Percentiles rank a stretch among this genome's conserved stretches.
phyloP scores from a whole-genome alignment of 2,329 filamentous ascomycete species.

The Fusarium staphyleae region DNA sequence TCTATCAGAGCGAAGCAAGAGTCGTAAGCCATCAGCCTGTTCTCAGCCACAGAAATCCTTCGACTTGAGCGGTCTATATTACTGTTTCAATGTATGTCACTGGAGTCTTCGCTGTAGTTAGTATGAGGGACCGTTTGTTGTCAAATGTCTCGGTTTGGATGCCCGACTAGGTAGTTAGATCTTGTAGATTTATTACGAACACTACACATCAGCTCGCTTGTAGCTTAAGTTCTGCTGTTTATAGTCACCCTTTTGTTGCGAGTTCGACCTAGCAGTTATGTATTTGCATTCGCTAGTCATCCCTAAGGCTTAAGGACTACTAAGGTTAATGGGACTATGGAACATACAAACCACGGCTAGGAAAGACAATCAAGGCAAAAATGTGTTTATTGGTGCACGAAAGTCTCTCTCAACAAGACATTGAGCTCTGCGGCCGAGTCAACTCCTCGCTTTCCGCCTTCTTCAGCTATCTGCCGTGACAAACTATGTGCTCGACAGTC shows the following conservation, averaged over 20 bases:
- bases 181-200: neutral
- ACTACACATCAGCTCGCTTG: neutral
- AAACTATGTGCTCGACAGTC: constrained; percentile 12
- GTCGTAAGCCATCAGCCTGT: no score
- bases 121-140: neutral
- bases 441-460: constrained; percentile 13
- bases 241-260: neutral
- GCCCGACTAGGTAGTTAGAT: neutral
- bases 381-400: constrained; percentile 23
- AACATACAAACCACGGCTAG: no score
- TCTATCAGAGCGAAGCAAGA: no score
- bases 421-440: constrained; percentile 12
- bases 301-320: no score
- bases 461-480: constrained; percentile 12
- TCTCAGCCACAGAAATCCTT: no score
- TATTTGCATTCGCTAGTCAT: no score
- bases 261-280: neutral
- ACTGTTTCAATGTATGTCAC: no score
- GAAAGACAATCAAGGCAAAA: constrained; percentile 1
- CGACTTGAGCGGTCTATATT: no score
- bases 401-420: constrained; percentile 20
- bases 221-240: no score
- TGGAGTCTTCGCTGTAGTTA: neutral
- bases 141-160: neutral
- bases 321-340: no score